phyloP scores from a whole-genome alignment of 2,329 filamentous ascomycete species.

The Ilyonectria mors-panacis region DNA sequence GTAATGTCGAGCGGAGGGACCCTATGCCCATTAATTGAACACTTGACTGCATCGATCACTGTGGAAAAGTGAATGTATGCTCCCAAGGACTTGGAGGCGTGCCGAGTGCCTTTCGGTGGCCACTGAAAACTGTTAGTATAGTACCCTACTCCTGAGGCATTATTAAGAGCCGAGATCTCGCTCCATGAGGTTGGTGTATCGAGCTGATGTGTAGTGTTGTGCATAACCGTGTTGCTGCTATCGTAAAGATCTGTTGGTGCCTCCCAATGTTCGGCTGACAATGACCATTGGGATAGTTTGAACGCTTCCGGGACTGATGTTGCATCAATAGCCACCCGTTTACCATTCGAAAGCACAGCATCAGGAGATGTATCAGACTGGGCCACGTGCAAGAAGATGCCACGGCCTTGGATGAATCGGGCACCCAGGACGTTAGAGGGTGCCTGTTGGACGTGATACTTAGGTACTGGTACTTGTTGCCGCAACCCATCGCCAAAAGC shows the following conservation, averaged over 20 bases:
- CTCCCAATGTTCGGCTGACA: slow-evolving; percentile 21
- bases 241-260: slow-evolving; percentile 9
- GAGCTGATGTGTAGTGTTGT: slow-evolving; percentile 7
- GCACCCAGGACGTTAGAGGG: background rate
- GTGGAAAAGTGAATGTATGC: slow-evolving; percentile 7
- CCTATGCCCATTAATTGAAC: background rate
- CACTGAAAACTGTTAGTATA: slow-evolving; percentile 20
- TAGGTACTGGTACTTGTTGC: background rate
- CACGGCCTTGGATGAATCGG: background rate
- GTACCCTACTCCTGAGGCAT: slow-evolving; percentile 23
- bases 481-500: background rate
- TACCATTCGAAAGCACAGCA: slow-evolving; percentile 1
- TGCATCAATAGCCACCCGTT: background rate
- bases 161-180: slow-evolving; percentile 7
- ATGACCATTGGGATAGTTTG: slow-evolving; percentile 4
- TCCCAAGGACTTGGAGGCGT: background rate
- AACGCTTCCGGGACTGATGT: background rate
- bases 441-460: background rate
- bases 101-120: background rate
- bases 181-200: background rate
- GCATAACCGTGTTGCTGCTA: background rate
- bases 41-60: background rate
- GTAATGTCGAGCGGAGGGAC: slow-evolving; percentile 10
- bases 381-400: background rate
- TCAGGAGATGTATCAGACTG: background rate